A percentile compares a stretch with the other conserved stretches of the same genome.
phyloP scores from a whole-genome alignment of 352 stramenopile species.

The Phytophthora capsici region DNA sequence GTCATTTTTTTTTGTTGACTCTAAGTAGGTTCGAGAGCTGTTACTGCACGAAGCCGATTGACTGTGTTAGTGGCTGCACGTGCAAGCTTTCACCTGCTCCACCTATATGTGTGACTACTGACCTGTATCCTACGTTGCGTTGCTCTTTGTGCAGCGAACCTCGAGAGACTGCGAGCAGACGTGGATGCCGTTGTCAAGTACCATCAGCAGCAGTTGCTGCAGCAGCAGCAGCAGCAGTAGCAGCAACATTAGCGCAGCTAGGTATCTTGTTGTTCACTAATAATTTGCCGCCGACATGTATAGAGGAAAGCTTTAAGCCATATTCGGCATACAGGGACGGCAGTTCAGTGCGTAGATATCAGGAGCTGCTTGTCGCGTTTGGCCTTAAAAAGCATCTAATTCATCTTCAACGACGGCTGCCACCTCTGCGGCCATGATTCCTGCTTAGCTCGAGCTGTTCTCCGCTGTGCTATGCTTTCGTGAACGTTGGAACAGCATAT shows the following conservation, averaged over 20 bases:
- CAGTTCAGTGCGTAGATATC: too few relatives aligned
- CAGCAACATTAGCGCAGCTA: slow-evolving; percentile 31
- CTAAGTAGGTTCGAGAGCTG: background rate
- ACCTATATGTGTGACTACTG: background rate
- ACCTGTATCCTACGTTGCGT: slow-evolving; percentile 9
- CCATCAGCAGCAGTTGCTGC: slow-evolving; percentile 46
- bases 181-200: slow-evolving; percentile 53
- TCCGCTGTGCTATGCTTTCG: too few relatives aligned
- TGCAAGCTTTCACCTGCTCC: slow-evolving; percentile 8
- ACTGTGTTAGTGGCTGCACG: background rate
- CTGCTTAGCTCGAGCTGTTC: too few relatives aligned
- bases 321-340: too few relatives aligned
- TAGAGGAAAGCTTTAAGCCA: too few relatives aligned
- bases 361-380: background rate
- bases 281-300: slow-evolving; percentile 3
- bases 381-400: too few relatives aligned
- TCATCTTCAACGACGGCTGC: too few relatives aligned
- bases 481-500: too few relatives aligned
- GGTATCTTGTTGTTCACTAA: slow-evolving; percentile 24
- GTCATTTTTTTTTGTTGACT: slow-evolving; percentile 14
- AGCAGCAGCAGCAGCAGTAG: slow-evolving; percentile 33
- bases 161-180: slow-evolving; percentile 46
- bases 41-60: background rate
- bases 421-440: too few relatives aligned
- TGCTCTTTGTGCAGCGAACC: slow-evolving; percentile 37